Conservation (phyloP, 805 yeast species). For the Candida incommunis region DNA sequence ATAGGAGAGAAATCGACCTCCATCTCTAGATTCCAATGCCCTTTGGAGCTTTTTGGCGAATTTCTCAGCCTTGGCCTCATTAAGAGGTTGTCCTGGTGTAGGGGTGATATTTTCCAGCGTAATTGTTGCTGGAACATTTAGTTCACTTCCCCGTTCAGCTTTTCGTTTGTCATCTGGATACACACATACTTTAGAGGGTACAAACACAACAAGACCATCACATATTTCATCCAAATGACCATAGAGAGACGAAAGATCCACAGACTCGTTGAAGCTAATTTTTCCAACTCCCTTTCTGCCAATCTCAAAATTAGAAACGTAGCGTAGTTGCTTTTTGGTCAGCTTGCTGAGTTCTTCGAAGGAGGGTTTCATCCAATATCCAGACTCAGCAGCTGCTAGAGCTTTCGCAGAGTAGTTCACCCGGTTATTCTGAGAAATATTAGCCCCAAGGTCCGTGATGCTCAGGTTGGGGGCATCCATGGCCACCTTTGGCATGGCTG, state of each 20-base stretch:
- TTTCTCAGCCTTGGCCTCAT: background rate
- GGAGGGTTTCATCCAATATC: constrained; percentile 1
- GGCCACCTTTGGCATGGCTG: background rate
- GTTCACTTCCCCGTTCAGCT: background rate
- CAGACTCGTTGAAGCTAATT: background rate
- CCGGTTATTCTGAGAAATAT: too few species aligned
- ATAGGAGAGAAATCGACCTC: background rate
- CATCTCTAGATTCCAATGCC: background rate
- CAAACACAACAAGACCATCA: background rate
- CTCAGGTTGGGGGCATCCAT: background rate
- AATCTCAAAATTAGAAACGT: background rate
- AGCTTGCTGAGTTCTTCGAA: background rate
- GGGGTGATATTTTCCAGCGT: background rate
- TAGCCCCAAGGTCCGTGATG: background rate
- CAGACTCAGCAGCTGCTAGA: background rate
- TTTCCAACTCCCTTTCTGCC: background rate
- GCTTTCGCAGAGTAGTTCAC: background rate
- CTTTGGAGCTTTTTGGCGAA: background rate
- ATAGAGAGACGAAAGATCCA: background rate
- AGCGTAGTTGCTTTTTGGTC: background rate
- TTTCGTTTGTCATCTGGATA: background rate
- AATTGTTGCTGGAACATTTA: background rate
- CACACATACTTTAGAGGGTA: background rate
- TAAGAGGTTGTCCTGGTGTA: background rate
- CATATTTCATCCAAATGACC: background rate